These are phyloP conservation scores for Fraxinus greggii DNA, from an alignment of 305 asterid species.

Conservation along the genomic window DNA sequence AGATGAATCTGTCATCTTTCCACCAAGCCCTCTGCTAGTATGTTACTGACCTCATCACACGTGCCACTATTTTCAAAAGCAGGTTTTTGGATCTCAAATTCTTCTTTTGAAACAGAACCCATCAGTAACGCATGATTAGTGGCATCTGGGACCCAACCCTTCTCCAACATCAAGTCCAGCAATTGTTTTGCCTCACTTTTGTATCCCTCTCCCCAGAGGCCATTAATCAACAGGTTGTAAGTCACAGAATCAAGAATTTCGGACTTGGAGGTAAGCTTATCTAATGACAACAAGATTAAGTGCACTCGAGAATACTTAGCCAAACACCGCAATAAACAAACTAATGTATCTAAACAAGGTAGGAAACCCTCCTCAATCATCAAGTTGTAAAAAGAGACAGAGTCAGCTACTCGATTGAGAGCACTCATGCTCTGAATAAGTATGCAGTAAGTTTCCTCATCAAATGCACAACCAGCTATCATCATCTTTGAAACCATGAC, in stretches of 20 bases:
- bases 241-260: slow-evolving; percentile 46
- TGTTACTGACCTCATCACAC: slow-evolving; percentile 55
- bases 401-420: slow-evolving; percentile 27
- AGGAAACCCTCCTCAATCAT: slow-evolving; percentile 50
- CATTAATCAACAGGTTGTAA: slow-evolving; percentile 49
- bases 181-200: slow-evolving; percentile 46
- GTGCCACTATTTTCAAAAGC: slow-evolving; percentile 17
- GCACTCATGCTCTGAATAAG: slow-evolving; percentile 45
- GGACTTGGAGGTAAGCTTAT: slow-evolving; percentile 30
- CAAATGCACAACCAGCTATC: slow-evolving; percentile 46
- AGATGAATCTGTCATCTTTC: slow-evolving; percentile 23
- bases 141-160: slow-evolving; percentile 76
- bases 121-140: slow-evolving; percentile 59
- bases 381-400: slow-evolving; percentile 39
- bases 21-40: slow-evolving; percentile 68
- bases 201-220: slow-evolving; percentile 73
- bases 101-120: slow-evolving; percentile 40
- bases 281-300: slow-evolving; percentile 43
- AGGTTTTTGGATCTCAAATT: slow-evolving; percentile 13
- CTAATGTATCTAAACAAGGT: slow-evolving; percentile 53
- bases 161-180: slow-evolving; percentile 73
- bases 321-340: slow-evolving; percentile 44
- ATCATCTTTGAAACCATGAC: slow-evolving; percentile 57
- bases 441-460: slow-evolving; percentile 47
- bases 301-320: slow-evolving; percentile 43